Conservation (phyloP, 2,329 filamentous ascomycete genomes). For the Phyllosticta citriasiana region DNA sequence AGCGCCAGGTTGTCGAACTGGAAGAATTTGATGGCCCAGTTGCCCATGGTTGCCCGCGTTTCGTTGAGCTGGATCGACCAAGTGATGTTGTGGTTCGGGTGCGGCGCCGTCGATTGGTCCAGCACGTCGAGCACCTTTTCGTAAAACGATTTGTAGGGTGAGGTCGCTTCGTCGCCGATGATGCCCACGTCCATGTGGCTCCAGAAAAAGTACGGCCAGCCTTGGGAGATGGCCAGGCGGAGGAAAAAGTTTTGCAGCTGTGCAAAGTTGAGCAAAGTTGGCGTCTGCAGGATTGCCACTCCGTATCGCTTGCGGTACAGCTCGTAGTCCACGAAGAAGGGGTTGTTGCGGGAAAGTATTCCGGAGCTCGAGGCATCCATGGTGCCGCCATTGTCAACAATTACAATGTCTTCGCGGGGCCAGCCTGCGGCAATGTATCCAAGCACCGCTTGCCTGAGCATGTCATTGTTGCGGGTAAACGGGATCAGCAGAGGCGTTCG, state of each 20-base stretch:
- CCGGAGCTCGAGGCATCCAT: conserved; percentile 43
- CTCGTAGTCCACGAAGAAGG: conserved; percentile 46
- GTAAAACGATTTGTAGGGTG: conserved; percentile 23
- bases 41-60: conserved; percentile 7
- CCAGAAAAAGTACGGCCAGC: conserved; percentile 46
- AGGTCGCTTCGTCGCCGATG: conserved; percentile 31
- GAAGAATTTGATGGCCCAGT: conserved; percentile 48
- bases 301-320: conserved; percentile 32
- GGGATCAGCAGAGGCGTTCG: conserved; percentile 46
- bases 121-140: conserved; percentile 17
- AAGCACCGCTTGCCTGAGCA: conserved; percentile 47
- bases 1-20: conserved; percentile 49
- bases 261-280: conserved; percentile 44
- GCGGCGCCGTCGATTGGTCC: background rate
- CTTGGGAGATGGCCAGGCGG: conserved; percentile 33
- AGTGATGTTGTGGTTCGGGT: conserved; percentile 5
- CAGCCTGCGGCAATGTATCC: conserved; percentile 51
- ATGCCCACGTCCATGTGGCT: conserved; percentile 47
- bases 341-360: conserved; percentile 43
- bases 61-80: background rate
- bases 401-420: conserved; percentile 47
- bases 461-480: conserved; percentile 48
- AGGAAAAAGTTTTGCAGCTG: conserved; percentile 48
- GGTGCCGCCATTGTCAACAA: conserved; percentile 50
- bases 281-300: conserved; percentile 42